Base-by-base conservation (phyloP, 345 rosid genomes). In the Acer yangbiense region DNA sequence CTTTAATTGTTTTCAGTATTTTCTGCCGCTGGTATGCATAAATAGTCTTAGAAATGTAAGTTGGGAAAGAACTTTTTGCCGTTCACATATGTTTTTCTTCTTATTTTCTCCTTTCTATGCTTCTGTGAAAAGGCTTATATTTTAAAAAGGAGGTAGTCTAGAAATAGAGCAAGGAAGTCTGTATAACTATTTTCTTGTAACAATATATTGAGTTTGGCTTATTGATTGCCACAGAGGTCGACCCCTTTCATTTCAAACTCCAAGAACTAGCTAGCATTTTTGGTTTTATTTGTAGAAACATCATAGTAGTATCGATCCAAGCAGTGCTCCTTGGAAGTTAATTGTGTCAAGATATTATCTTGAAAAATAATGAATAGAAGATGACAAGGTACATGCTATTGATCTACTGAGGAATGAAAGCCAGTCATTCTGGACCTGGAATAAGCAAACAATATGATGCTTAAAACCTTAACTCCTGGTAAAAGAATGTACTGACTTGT, bases 1-100 rank as follows among this genome's bases (percentile, higher is more conserved):
- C 48, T 46, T 74, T 76, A 32, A 62, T 17, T 54, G 23, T 76
- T 60, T 72, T 67, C 43, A 39, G 8, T 55, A 23, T 71, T 44
- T 73, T 23, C 55, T 18, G 57, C 65, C 2, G 1, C 50, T 52
- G 54, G 44, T 69, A 27, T 35, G 50, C 50, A 46, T 46, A 46
- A 2, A 52, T 71, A 48, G 43, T 41, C 65, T 64, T 44, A 44
- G 55, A 57, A 68, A 70, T 43, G 25, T 13, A 17, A 65, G 65
- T 71, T 66, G 65, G 72, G 23, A 60, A 79, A 62, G 63, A 58
- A 60, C n/a, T 11, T 35, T 68, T 66, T 8, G 18, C 29, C 12
- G 61, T 80, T 57, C 17, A 32, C 32, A 27, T 75, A 25, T 1
- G 11, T 75, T 48, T 18, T 23, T 35, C 18, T 50, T 13, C 64